phyloP scores from a whole-genome alignment of 2,329 filamentous ascomycete species.

The Phoma herbarum region DNA sequence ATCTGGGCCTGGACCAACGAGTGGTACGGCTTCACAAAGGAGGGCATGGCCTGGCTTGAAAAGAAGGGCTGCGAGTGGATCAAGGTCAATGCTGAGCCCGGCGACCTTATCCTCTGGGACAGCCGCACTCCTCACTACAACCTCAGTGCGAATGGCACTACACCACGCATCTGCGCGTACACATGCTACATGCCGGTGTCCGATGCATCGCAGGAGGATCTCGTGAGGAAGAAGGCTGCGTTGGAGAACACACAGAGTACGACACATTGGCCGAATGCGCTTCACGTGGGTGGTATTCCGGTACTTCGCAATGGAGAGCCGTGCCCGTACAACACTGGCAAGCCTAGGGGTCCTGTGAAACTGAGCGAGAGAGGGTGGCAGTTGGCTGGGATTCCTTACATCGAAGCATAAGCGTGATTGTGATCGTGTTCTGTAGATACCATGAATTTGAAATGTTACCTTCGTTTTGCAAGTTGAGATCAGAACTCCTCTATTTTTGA shows the following conservation, averaged over 20 bases:
- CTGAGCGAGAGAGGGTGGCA: background rate
- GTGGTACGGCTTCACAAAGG: conserved; percentile 3
- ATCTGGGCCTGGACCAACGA: conserved; percentile 6
- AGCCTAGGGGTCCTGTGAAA: background rate
- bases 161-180: background rate
- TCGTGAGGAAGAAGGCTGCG: conserved; percentile 5
- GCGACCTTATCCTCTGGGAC: background rate
- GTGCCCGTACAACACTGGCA: background rate
- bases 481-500: no score
- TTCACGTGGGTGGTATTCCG: conserved; percentile 1
- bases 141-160: background rate
- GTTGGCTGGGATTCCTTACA: background rate
- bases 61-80: background rate
- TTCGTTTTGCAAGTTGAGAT: background rate
- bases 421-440: background rate
- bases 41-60: background rate
- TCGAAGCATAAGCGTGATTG: background rate
- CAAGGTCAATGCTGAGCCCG: background rate
- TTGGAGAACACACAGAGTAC: background rate
- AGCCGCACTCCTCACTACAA: background rate
- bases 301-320: background rate
- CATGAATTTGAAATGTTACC: background rate
- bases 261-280: conserved; percentile 6
- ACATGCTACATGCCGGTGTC: background rate
- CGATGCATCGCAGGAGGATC: background rate